phyloP scores from a whole-genome alignment of 768 basidiomycete genomes.

The Termitomyces sp. region DNA sequence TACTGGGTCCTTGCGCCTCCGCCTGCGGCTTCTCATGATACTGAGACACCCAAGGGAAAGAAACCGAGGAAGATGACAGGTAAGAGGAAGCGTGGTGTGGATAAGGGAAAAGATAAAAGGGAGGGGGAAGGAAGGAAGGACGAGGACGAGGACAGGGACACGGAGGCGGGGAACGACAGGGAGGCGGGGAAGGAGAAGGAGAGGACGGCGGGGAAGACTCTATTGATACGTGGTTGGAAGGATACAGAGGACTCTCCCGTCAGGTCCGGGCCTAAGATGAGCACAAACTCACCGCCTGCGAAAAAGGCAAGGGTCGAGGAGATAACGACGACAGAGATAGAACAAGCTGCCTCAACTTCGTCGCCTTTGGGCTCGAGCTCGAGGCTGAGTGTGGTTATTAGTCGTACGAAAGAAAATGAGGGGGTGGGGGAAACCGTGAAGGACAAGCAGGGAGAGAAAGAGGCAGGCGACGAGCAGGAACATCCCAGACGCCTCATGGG shows the following conservation, averaged over 20 bases:
- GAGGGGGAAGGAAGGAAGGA: no score
- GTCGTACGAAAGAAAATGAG: no score
- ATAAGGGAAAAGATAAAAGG: neutral
- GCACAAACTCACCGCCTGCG: no score
- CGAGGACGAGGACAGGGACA: neutral
- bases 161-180: neutral
- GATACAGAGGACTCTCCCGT: neutral
- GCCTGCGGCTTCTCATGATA: no score
- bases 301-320: no score
- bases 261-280: no score
- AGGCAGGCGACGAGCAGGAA: neutral
- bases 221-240: neutral
- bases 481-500: neutral
- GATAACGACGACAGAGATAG: neutral
- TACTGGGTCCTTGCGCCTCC: neutral
- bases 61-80: neutral
- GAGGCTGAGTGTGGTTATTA: neutral
- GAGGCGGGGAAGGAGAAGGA: no score
- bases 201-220: neutral
- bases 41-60: neutral
- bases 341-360: neutral
- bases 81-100: neutral
- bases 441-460: neutral
- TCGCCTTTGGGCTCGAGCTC: neutral
- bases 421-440: no score